phyloP scores from a whole-genome alignment of 768 basidiomycete species.

The Leucogyrophana mollusca region DNA sequence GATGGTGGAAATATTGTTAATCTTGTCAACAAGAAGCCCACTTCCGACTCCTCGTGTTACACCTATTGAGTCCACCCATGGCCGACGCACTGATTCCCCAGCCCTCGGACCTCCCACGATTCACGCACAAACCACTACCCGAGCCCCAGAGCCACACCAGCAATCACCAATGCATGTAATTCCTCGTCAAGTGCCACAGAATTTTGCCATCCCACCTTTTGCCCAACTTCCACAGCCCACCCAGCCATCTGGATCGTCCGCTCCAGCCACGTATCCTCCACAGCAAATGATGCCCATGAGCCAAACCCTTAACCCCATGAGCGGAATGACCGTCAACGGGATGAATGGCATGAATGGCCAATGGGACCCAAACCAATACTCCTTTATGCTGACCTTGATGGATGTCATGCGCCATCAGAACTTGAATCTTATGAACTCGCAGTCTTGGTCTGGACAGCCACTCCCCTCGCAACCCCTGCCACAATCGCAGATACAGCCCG shows the following conservation, averaged over 20 bases:
- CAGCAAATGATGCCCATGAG: not conserved
- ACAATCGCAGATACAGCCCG: conserved; percentile 2
- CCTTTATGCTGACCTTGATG: conserved; percentile 7
- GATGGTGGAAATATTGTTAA: conserved; percentile 14
- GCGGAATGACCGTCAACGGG: not conserved
- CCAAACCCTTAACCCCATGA: not conserved
- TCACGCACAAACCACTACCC: not conserved
- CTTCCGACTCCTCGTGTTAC: conserved; percentile 63
- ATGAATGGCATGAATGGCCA: not conserved
- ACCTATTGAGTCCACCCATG: conserved; percentile 37
- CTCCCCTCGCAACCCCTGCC: not conserved
- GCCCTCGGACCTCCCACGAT: not conserved
- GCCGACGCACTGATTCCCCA: conserved; percentile 6
- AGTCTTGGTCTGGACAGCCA: conserved; percentile 1
- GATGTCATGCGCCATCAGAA: conserved; percentile 10
- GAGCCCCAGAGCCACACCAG: conserved; percentile 4
- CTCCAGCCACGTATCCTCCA: not conserved
- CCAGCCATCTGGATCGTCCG: too few species aligned
- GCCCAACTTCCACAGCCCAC: too few species aligned
- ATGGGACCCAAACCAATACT: conserved; percentile 1
- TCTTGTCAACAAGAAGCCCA: conserved; percentile 45
- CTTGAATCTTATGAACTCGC: not conserved
- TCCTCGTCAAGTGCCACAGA: too few species aligned
- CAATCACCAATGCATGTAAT: not conserved
- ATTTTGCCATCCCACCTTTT: too few species aligned